Evolutionary conservation across 139 green algal species (phyloP).

Genomic region (Coccomyxa sp.): DNA sequence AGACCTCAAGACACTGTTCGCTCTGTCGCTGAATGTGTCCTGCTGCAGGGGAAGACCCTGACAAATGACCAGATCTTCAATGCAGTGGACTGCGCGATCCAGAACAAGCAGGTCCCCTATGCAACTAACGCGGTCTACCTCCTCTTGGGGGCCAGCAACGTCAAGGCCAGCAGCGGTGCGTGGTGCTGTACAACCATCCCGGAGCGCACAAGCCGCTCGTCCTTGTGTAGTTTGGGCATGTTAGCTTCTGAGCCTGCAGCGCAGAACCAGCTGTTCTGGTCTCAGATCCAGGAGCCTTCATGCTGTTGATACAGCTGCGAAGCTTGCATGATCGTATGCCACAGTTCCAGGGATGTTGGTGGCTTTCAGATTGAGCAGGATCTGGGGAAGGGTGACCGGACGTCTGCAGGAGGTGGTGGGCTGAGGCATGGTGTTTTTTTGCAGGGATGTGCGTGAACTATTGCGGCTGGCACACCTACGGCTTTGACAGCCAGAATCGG

Average conservation of each 20-base stretch:
- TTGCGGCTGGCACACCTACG: conserved; percentile 5
- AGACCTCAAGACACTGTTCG: background rate
- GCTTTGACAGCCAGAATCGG: background rate
- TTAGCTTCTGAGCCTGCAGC: too few species aligned
- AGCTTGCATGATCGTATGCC: background rate
- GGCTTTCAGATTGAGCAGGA: too few species aligned
- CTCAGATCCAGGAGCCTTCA: background rate
- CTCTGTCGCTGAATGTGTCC: background rate
- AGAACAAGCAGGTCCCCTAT: background rate
- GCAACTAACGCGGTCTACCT: background rate
- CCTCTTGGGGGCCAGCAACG: background rate
- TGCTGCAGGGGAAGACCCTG: background rate
- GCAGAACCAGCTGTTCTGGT: too few species aligned
- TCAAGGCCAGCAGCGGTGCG: background rate
- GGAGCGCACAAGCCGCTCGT: background rate
- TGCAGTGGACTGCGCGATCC: background rate
- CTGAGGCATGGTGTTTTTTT: background rate
- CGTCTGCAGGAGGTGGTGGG: too few species aligned
- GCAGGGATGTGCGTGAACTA: conserved; percentile 1
- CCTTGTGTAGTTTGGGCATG: background rate
- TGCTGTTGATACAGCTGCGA: background rate
- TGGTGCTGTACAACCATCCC: background rate
- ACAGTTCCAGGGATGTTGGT: background rate
- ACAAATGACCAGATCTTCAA: background rate
- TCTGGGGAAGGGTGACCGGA: too few species aligned